phyloP scores from a whole-genome alignment of 768 basidiomycete genomes.

The Scleroderma bovista region DNA sequence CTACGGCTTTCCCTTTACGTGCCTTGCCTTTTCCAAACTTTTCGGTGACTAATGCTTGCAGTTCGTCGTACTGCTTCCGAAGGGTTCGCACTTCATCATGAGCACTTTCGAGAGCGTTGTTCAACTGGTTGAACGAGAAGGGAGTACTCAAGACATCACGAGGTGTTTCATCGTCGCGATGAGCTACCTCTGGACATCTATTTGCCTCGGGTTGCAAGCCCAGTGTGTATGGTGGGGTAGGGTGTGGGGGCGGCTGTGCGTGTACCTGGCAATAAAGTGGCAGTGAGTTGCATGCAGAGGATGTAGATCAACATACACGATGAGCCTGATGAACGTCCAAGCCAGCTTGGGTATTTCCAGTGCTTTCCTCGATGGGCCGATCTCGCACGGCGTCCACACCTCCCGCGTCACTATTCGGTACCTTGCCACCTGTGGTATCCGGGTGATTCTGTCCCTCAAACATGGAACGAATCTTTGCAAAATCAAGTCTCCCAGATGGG shows the following conservation, averaged over 20 bases:
- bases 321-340: too few relatives aligned
- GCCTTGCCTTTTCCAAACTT: constrained; percentile 1
- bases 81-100: constrained; percentile 21
- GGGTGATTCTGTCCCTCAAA: constrained; percentile 14
- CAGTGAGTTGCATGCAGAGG: too few relatives aligned
- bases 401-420: too few relatives aligned
- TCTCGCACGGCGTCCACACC: too few relatives aligned
- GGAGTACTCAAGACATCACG: constrained; percentile 1
- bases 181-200: neutral
- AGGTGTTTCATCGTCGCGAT: too few relatives aligned
- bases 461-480: constrained; percentile 26
- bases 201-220: neutral
- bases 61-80: constrained; percentile 22
- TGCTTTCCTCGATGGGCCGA: neutral
- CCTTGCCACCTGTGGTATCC: neutral
- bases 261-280: neutral
- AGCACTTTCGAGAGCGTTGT: constrained; percentile 17
- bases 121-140: constrained; percentile 22
- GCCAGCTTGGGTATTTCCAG: neutral
- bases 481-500: constrained; percentile 26
- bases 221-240: neutral
- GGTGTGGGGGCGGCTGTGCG: neutral
- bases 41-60: constrained; percentile 13
- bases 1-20: neutral
- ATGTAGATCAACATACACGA: too few relatives aligned